Percentiles rank a stretch among this genome's conserved stretches.
phyloP scores from a whole-genome alignment of 345 rosid genomes.

The Salix suchowensis region DNA sequence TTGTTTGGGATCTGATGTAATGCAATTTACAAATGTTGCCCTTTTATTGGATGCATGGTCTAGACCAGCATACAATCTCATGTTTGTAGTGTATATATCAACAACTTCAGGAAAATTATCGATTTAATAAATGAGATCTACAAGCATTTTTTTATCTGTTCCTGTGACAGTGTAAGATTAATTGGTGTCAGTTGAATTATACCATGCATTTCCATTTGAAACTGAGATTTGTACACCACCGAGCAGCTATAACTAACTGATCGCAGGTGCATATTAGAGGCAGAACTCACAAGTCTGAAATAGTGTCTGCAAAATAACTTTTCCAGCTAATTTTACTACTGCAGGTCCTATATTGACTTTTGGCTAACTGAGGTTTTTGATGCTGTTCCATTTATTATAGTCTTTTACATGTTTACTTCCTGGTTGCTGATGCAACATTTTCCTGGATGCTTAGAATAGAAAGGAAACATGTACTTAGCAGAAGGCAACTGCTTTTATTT shows the following conservation, averaged over 20 bases:
- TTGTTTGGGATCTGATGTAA: neutral
- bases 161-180: neutral
- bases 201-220: neutral
- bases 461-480: neutral
- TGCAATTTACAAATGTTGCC: neutral
- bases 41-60: neutral
- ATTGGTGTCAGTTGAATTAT: neutral
- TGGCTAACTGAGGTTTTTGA: neutral
- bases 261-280: neutral
- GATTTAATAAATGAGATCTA: neutral
- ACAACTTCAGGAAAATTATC: neutral
- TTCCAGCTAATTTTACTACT: neutral
- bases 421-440: neutral
- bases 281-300: neutral
- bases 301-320: neutral
- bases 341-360: neutral
- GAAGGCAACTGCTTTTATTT: too few species aligned
- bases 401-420: neutral
- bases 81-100: neutral
- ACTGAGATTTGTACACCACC: neutral
- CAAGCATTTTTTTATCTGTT: neutral
- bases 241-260: neutral
- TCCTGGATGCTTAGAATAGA: neutral
- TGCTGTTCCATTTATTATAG: neutral
- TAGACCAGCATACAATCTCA: neutral